These are phyloP conservation scores for Neurospora sp. DNA, from an alignment of 495 filamentous ascomycete genomes.

Conservation along the genomic window DNA sequence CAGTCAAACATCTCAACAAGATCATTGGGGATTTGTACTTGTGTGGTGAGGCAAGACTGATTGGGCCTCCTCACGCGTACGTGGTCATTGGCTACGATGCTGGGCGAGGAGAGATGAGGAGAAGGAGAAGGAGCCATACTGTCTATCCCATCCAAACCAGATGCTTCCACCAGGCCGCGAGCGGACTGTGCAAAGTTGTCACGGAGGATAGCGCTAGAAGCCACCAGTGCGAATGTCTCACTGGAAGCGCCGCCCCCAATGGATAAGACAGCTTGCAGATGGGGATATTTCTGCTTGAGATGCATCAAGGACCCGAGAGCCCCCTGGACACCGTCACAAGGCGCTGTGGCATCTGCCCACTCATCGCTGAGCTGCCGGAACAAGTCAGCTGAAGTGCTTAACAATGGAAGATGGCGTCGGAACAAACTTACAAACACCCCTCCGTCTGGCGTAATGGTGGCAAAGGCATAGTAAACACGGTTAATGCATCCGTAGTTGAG, in stretches of 20 bases:
- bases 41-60: conserved; percentile 2
- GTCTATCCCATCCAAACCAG: conserved; percentile 77
- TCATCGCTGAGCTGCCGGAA: conserved; percentile 67
- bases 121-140: conserved; percentile 40
- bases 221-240: conserved; percentile 66
- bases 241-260: conserved; percentile 76
- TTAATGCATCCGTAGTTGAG: conserved; percentile 54
- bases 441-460: conserved; percentile 70
- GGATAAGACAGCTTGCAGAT: conserved; percentile 74
- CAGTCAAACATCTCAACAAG: conserved; percentile 7
- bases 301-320: conserved; percentile 67
- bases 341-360: conserved; percentile 70
- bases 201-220: conserved; percentile 47
- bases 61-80: neutral
- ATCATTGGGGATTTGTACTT: conserved; percentile 1
- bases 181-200: conserved; percentile 69
- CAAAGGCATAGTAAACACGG: conserved; percentile 87
- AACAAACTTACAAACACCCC: conserved; percentile 61
- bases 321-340: conserved; percentile 68
- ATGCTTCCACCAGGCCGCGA: conserved; percentile 59
- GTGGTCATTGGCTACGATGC: conserved; percentile 3
- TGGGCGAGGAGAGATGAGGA: conserved; percentile 1
- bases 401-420: neutral
- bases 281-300: conserved; percentile 64
- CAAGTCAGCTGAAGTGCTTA: conserved; percentile 14